Percentiles rank a stretch among this genome's conserved stretches.
These are phyloP conservation scores for Eutrema heterophyllum DNA, from an alignment of 345 rosid species.

Conservation along the genomic window DNA sequence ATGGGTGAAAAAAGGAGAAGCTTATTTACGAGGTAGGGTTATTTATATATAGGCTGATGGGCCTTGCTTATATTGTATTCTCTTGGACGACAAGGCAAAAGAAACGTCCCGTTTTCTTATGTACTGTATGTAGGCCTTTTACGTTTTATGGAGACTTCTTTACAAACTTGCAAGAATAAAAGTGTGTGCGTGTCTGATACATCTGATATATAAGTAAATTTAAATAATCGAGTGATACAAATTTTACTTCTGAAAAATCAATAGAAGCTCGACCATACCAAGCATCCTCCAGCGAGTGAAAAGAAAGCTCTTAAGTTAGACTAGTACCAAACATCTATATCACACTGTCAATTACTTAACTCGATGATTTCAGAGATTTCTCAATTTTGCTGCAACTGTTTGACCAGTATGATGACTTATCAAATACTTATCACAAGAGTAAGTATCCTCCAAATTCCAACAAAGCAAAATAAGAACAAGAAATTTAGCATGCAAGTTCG, in stretches of 20 bases:
- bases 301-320: background rate
- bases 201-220: background rate
- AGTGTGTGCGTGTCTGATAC: background rate
- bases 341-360: background rate
- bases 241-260: no score
- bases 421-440: background rate
- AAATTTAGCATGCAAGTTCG: background rate
- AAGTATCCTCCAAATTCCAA: background rate
- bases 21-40: conserved; percentile 16
- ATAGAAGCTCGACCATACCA: no score
- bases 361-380: background rate
- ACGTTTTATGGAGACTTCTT: background rate
- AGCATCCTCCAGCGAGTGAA: background rate
- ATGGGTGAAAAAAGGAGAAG: background rate
- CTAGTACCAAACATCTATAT: background rate
- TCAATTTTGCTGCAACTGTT: background rate
- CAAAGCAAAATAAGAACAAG: background rate
- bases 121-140: conserved; percentile 9
- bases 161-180: conserved; percentile 13
- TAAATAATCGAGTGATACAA: no score
- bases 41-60: background rate
- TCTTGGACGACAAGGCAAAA: conserved; percentile 26
- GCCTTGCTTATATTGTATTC: conserved; percentile 9
- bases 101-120: conserved; percentile 11
- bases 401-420: background rate